Conservation (phyloP, 2,329 filamentous ascomycete genomes). For the Stagonosporopsis rhizophila region DNA sequence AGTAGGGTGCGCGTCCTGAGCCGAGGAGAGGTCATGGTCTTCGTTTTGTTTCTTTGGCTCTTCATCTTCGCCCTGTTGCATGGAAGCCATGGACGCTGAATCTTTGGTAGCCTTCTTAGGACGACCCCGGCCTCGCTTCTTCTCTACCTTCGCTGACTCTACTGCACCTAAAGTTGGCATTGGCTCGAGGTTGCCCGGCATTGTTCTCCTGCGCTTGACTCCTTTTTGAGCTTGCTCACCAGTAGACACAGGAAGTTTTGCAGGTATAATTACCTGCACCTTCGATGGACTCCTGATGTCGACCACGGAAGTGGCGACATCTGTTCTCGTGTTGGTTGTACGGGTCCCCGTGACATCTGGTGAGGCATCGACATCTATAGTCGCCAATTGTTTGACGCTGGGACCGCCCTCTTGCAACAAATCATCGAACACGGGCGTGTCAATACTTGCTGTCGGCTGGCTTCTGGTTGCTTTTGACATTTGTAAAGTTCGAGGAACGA, state of each 20-base stretch:
- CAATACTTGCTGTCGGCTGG: not conserved
- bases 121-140: slow-evolving; percentile 43
- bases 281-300: slow-evolving; percentile 24
- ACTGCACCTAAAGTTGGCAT: not conserved
- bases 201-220: slow-evolving; percentile 34
- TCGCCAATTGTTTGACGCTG: not conserved
- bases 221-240: slow-evolving; percentile 21
- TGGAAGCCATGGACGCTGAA: slow-evolving; percentile 1
- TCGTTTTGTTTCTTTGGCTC: not conserved
- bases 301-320: too few species aligned
- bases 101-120: slow-evolving; percentile 34
- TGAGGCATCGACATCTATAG: not conserved
- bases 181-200: slow-evolving; percentile 22
- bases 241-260: slow-evolving; percentile 14
- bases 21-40: not conserved
- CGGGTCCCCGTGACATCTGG: not conserved
- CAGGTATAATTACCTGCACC: slow-evolving; percentile 36
- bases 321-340: not conserved
- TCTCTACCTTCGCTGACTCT: slow-evolving; percentile 20
- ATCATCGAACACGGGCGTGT: not conserved
- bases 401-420: not conserved
- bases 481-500: slow-evolving; percentile 24
- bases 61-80: slow-evolving; percentile 10
- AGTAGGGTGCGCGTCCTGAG: not conserved
- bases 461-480: not conserved